These are phyloP conservation scores for Eucalyptus sp. DNA, from an alignment of 345 rosid genomes.

Conservation along the genomic window DNA sequence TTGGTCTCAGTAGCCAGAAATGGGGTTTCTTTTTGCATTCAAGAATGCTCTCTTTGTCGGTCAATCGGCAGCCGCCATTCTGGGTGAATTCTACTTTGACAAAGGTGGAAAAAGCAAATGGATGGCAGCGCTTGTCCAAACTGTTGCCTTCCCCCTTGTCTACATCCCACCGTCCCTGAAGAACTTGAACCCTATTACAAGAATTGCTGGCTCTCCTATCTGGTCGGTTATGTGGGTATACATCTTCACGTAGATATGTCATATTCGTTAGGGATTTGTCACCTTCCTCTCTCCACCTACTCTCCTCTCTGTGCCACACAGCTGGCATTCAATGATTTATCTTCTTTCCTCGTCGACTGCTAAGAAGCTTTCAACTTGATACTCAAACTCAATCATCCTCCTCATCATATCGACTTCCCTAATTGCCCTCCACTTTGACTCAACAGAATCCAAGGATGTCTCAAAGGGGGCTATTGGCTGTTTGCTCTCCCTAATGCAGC, in stretches of 20 bases:
- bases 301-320: conserved; percentile 34
- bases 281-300: conserved; percentile 27
- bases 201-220: not conserved
- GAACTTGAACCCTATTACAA: not conserved
- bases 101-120: conserved; percentile 19
- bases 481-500: conserved; percentile 22
- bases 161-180: not conserved
- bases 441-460: not conserved
- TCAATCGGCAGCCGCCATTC: not conserved
- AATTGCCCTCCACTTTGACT: conserved; percentile 14
- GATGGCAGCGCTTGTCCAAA: conserved; percentile 24
- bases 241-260: not conserved
- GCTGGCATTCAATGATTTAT: conserved; percentile 18
- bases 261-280: conserved; percentile 4
- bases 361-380: conserved; percentile 39
- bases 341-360: conserved; percentile 25
- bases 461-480: conserved; percentile 22
- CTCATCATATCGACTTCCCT: conserved; percentile 21
- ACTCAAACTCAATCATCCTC: conserved; percentile 18
- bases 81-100: conserved; percentile 4
- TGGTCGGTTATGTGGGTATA: not conserved
- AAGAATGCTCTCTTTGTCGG: conserved; percentile 1
- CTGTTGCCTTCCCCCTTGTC: conserved; percentile 18
- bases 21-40: conserved; percentile 4
- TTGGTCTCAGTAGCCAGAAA: not conserved